Percentiles rank a stretch among this genome's conserved stretches.
phyloP scores from a whole-genome alignment of 345 rosid species.

The Citrus inodora region DNA sequence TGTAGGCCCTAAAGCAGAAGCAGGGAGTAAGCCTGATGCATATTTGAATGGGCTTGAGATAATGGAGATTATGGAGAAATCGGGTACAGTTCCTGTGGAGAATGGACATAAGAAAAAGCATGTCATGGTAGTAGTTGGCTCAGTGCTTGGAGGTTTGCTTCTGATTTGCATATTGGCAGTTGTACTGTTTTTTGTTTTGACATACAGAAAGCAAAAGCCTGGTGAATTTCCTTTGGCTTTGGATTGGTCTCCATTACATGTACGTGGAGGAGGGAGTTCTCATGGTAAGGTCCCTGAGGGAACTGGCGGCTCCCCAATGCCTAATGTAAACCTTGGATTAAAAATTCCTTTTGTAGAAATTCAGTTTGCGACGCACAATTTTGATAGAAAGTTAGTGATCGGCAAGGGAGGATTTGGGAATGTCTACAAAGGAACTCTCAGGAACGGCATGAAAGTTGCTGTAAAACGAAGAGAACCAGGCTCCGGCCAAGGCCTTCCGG shows the following conservation, averaged over 20 bases:
- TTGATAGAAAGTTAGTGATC: slow-evolving; percentile 29
- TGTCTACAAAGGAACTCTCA: slow-evolving; percentile 29
- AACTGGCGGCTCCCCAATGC: no score
- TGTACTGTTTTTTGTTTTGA: slow-evolving; percentile 12
- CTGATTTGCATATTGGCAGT: slow-evolving; percentile 22
- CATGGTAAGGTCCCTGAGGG: no score
- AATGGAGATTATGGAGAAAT: slow-evolving; percentile 33
- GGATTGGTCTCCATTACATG: no score
- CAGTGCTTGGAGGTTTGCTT: slow-evolving; percentile 24
- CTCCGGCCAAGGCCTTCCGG: slow-evolving; percentile 47
- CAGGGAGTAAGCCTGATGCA: background rate
- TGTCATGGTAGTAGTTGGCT: slow-evolving; percentile 23
- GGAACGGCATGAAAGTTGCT: slow-evolving; percentile 14
- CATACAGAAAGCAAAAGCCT: slow-evolving; percentile 24
- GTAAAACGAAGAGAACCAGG: slow-evolving; percentile 47
- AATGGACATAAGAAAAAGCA: background rate
- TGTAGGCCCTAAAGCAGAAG: slow-evolving; percentile 15
- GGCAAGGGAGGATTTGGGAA: slow-evolving; percentile 58
- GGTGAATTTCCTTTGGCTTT: background rate
- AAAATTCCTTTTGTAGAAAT: slow-evolving; percentile 42
- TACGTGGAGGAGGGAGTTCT: no score
- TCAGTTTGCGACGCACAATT: slow-evolving; percentile 39
- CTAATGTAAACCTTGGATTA: slow-evolving; percentile 23
- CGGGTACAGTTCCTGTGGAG: background rate
- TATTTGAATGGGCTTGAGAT: slow-evolving; percentile 60